phyloP scores from a whole-genome alignment of 2,329 filamentous ascomycete genomes.

The Pseudogymnoascus sp. region DNA sequence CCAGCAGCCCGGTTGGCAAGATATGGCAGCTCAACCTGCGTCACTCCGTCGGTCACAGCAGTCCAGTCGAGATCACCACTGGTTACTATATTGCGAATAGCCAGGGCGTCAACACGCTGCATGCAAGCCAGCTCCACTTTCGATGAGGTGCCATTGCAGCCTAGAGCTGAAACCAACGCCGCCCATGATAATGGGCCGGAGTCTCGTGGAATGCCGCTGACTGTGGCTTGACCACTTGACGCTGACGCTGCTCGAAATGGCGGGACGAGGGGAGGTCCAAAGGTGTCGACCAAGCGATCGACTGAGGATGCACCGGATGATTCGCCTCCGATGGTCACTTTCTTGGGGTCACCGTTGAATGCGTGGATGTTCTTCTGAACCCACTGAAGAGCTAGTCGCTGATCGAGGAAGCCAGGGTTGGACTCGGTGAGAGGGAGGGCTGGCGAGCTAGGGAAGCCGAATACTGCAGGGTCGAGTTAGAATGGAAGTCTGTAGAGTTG shows the following conservation, averaged over 20 bases:
- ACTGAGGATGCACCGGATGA: conserved; percentile 41
- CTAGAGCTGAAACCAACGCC: neutral
- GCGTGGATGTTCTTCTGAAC: conserved; percentile 43
- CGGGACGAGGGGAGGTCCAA: neutral
- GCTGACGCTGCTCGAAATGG: conserved; percentile 12
- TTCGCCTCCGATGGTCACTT: conserved; percentile 49
- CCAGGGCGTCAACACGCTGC: neutral
- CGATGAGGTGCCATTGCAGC: neutral
- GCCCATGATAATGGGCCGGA: neutral
- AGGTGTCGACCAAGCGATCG: conserved; percentile 4
- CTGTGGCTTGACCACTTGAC: neutral
- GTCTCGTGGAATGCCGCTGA: neutral
- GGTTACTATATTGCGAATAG: neutral
- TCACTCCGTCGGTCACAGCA: neutral
- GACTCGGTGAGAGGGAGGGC: conserved; percentile 34
- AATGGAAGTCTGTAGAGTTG: neutral
- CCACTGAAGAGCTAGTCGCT: conserved; percentile 45
- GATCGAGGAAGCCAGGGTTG: conserved; percentile 48
- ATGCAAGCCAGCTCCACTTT: neutral
- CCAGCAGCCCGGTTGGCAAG: neutral
- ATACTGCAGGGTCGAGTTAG: conserved; percentile 22
- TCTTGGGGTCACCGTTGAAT: conserved; percentile 45
- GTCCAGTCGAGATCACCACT: neutral
- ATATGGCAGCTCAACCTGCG: neutral
- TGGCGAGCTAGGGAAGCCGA: conserved; percentile 44